Conservation (phyloP, 352 stramenopile genomes). For the Pythium utonaiense region DNA sequence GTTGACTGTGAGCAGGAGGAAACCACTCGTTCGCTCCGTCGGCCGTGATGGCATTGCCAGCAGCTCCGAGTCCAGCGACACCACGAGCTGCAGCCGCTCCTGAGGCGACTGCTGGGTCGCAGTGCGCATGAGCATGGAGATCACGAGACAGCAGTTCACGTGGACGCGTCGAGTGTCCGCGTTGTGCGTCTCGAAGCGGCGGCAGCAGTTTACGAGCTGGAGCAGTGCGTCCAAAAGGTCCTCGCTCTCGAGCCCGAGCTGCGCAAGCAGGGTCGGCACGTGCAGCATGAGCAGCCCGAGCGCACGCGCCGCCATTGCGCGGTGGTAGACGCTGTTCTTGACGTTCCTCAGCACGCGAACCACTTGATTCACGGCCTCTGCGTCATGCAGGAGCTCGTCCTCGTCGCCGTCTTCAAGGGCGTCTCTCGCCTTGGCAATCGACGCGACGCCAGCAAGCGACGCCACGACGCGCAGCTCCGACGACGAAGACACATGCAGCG, state of each 20-base stretch:
- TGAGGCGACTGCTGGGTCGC: conserved; percentile 25
- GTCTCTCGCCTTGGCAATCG: conserved; percentile 2
- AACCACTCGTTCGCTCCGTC: conserved; percentile 37
- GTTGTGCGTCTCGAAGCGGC: conserved; percentile 39
- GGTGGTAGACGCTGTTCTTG: conserved; percentile 68
- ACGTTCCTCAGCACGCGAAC: conserved; percentile 50
- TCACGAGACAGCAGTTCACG: conserved; percentile 82
- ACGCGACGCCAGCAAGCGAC: conserved; percentile 24
- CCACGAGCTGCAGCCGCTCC: conserved; percentile 36
- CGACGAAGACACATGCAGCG: conserved; percentile 40
- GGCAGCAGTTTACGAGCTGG: conserved; percentile 63
- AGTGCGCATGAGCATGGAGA: conserved; percentile 77
- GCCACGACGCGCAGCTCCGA: conserved; percentile 34
- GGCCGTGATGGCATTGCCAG: conserved; percentile 49
- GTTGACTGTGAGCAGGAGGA: conserved; percentile 46
- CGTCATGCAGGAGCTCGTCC: neutral
- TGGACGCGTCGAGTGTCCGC: conserved; percentile 62
- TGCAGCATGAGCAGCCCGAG: conserved; percentile 61
- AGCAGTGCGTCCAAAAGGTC: conserved; percentile 71
- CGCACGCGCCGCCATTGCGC: conserved; percentile 56
- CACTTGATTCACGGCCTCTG: conserved; percentile 26
- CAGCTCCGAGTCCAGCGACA: conserved; percentile 68
- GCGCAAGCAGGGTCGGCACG: conserved; percentile 30
- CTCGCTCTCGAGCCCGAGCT: conserved; percentile 56
- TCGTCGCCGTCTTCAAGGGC: conserved; percentile 2